A percentile compares a stretch with the other conserved stretches of the same genome.
Evolutionary conservation across 768 basidiomycete genomes (phyloP).

Genomic region (Boletus vinaceobasis): DNA sequence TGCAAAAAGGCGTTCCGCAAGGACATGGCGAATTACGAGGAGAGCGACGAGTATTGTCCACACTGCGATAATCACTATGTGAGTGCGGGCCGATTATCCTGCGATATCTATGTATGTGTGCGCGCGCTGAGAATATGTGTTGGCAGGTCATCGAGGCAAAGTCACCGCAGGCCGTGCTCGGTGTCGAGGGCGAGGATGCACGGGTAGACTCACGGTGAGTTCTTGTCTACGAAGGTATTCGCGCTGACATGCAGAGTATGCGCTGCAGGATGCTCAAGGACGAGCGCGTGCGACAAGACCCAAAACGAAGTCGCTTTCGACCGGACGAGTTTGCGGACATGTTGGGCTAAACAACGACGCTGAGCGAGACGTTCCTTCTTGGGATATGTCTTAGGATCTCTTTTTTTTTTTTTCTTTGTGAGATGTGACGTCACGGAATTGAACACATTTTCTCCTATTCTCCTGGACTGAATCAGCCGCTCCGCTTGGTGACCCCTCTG

Average conservation of each 20-base stretch:
- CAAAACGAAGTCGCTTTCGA: constrained; percentile 47
- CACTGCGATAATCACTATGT: constrained; percentile 99
- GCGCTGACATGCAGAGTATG: background rate
- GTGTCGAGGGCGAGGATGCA: constrained; percentile 89
- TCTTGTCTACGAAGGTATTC: background rate
- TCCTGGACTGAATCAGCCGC: constrained; percentile 11
- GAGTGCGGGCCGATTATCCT: constrained; percentile 34
- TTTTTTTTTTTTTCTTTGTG: background rate
- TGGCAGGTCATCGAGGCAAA: constrained; percentile 88
- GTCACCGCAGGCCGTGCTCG: constrained; percentile 78
- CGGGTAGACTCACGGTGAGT: constrained; percentile 80
- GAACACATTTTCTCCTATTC: constrained; percentile 16
- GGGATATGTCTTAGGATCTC: constrained; percentile 16
- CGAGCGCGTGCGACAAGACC: constrained; percentile 62
- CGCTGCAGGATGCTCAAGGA: constrained; percentile 79
- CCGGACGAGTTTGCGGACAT: constrained; percentile 50
- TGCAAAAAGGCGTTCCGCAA: constrained; percentile 96
- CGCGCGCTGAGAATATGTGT: background rate
- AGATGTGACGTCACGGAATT: constrained; percentile 25
- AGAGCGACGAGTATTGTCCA: constrained; percentile 97
- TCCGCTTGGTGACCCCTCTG: constrained; percentile 12
- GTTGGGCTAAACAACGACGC: constrained; percentile 28
- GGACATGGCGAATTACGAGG: constrained; percentile 88
- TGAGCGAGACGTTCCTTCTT: constrained; percentile 7
- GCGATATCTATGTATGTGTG: too few relatives aligned